Base-by-base conservation (phyloP, 2,329 filamentous ascomycete species). In the Epichloe sp. region DNA sequence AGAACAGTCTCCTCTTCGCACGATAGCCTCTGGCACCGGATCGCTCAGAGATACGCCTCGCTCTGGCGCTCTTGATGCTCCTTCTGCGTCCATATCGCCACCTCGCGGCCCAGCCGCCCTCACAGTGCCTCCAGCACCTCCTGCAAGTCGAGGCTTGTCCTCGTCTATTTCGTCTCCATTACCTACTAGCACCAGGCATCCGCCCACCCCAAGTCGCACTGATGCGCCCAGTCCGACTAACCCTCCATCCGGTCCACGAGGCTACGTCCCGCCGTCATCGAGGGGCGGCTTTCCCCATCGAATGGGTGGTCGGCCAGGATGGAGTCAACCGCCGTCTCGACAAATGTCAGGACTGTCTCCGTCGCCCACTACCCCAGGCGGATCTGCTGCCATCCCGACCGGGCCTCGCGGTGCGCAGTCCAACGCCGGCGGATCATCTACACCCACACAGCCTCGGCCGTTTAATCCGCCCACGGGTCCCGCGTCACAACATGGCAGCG, bases 401-500 rank as follows among this genome's bases (percentile, higher is more conserved):
- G 75, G 75, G 2, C 75, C 74, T 10, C 66, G 74, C 45, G 63
- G 55, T 12, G 57, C 54, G 58, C 63, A 56, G 42, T 61, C 57
- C 51, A 66, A 49, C 64, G 65, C 48, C 56, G 59, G 58, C 34
- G 65, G 67, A 19, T 60, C 70, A 8, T 64, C 69, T 8, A 70
- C 70, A 3, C 66, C 73, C 60, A 52, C 65, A 59, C 54, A 76
- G 69, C 54, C 60, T 23, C 62, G 68, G 15, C 70, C 75, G 0
- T 80, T 80, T 61, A 79, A 80, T 56, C 77, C 77, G 2, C 77
- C 76, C 3, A 79, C 77, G 1, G 77, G 77, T 3, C 77, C 77
- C n/a, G 66, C 68, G 17, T 60, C 65, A n/a, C 66, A 68, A 54
- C 66, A 68, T 53, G 58, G 63, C 44, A 58, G 61, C 52, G 61